Evolutionary conservation across 352 stramenopile species (phyloP).

Genomic region (Pythium aphanidermatum): DNA sequence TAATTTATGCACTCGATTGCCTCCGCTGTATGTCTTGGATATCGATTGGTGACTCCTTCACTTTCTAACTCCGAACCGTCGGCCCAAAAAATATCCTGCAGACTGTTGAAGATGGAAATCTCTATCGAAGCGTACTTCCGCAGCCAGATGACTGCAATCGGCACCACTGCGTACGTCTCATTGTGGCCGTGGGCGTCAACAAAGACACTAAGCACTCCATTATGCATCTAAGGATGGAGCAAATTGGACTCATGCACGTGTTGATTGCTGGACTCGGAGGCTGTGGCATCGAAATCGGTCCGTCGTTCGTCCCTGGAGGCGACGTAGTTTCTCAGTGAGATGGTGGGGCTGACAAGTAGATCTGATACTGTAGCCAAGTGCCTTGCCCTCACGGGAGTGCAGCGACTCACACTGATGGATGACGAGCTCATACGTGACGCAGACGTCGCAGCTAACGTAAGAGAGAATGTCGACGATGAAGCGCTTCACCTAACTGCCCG

Average conservation of each 20-base stretch:
- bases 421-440: slow-evolving; percentile 35
- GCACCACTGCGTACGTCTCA: slow-evolving; percentile 12
- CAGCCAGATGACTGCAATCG: slow-evolving; percentile 24
- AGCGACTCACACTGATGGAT: slow-evolving; percentile 35
- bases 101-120: too few species aligned
- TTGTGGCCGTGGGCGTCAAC: not conserved
- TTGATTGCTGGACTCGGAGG: slow-evolving; percentile 35
- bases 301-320: too few species aligned
- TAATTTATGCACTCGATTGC: slow-evolving; percentile 23
- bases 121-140: slow-evolving; percentile 25
- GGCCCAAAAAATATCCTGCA: too few species aligned
- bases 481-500: not conserved
- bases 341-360: too few species aligned
- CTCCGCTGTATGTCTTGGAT: slow-evolving; percentile 10
- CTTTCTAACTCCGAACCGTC: too few species aligned
- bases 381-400: slow-evolving; percentile 25
- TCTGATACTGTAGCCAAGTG: too few species aligned
- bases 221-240: slow-evolving; percentile 24
- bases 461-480: not conserved
- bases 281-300: slow-evolving; percentile 39
- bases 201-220: not conserved
- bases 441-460: slow-evolving; percentile 24
- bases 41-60: too few species aligned
- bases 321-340: too few species aligned
- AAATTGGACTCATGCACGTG: slow-evolving; percentile 35